A percentile compares a stretch with the other conserved stretches of the same genome.
These are phyloP conservation scores for Puccinia polysora DNA, from an alignment of 1,284 basidiomycete species.

Conservation along the genomic window DNA sequence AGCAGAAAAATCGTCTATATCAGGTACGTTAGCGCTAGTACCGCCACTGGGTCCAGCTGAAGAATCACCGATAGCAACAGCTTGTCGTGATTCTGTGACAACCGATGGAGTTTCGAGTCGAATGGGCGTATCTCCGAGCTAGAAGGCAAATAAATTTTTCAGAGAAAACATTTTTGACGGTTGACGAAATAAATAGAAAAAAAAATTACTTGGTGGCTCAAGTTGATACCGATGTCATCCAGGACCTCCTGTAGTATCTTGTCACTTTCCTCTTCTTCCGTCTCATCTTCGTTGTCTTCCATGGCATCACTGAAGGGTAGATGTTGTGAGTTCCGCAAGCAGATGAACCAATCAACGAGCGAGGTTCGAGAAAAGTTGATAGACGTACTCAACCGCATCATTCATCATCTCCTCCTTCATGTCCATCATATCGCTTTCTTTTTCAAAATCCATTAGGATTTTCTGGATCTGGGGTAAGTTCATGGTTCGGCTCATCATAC, in stretches of 20 bases:
- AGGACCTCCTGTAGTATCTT: conserved; percentile 93
- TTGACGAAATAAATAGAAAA: neutral
- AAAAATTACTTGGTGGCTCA: conserved; percentile 75
- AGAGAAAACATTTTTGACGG: neutral
- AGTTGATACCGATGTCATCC: conserved; percentile 90
- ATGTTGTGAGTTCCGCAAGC: neutral
- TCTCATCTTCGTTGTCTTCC: conserved; percentile 87
- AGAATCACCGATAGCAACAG: conserved; percentile 34
- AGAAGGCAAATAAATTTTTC: neutral
- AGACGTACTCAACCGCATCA: conserved; percentile 72
- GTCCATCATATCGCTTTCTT: conserved; percentile 95
- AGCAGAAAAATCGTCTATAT: conserved; percentile 39
- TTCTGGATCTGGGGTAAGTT: conserved; percentile 91
- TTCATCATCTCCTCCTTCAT: conserved; percentile 99
- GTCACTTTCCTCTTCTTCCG: conserved; percentile 84
- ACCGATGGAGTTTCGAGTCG: conserved; percentile 11
- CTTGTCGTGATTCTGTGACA: conserved; percentile 36
- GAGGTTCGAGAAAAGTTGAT: neutral
- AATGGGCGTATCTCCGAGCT: conserved; percentile 33
- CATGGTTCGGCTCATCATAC: conserved; percentile 90
- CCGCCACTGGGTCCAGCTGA: conserved; percentile 11
- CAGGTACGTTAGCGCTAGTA: conserved; percentile 10
- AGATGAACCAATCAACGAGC: neutral
- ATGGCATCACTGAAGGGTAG: conserved; percentile 66
- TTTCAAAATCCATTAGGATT: conserved; percentile 97